A percentile compares a stretch with the other conserved stretches of the same genome.
These are phyloP conservation scores for Aegilops sharonensis DNA, from an alignment of 176 grass and related monocot genomes.

Conservation along the genomic window DNA sequence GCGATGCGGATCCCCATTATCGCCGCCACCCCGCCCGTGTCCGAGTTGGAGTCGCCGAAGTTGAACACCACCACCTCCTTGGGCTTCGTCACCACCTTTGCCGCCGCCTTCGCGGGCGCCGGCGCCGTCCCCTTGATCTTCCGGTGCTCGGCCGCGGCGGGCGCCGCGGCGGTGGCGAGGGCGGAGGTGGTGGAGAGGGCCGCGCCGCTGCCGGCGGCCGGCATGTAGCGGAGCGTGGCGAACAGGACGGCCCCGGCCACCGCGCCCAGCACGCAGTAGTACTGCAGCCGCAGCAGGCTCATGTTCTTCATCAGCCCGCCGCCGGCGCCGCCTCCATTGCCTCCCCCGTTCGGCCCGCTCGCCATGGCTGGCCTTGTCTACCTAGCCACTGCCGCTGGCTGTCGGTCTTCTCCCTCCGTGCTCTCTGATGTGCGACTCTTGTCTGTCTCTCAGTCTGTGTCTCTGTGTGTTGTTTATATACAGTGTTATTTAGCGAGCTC, in stretches of 20 bases:
- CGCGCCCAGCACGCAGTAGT: constrained; percentile 56
- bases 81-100: not conserved
- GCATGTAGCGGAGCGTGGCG: constrained; percentile 56
- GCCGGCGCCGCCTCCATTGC: not conserved
- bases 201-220: not conserved
- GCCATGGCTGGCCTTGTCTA: not conserved
- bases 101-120: not conserved
- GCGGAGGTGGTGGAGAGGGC: not conserved
- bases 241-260: constrained; percentile 41
- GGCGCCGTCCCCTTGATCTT: not conserved
- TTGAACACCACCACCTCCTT: constrained; percentile 55
- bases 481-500: not conserved
- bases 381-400: not conserved
- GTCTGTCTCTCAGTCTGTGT: not conserved
- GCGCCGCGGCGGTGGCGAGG: not conserved
- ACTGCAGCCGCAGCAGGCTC: constrained; percentile 37
- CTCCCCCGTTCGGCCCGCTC: constrained; percentile 32
- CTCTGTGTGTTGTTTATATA: constrained; percentile 1
- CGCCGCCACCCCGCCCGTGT: constrained; percentile 72
- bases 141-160: not conserved
- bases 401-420: not conserved
- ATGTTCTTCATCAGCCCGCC: constrained; percentile 28
- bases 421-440: not conserved
- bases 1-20: constrained; percentile 54
- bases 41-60: constrained; percentile 90